Percentiles rank a stretch among this genome's conserved stretches.
These are phyloP conservation scores for Talaromyces proteolyticus DNA, from an alignment of 495 filamentous ascomycete species.

Conservation along the genomic window DNA sequence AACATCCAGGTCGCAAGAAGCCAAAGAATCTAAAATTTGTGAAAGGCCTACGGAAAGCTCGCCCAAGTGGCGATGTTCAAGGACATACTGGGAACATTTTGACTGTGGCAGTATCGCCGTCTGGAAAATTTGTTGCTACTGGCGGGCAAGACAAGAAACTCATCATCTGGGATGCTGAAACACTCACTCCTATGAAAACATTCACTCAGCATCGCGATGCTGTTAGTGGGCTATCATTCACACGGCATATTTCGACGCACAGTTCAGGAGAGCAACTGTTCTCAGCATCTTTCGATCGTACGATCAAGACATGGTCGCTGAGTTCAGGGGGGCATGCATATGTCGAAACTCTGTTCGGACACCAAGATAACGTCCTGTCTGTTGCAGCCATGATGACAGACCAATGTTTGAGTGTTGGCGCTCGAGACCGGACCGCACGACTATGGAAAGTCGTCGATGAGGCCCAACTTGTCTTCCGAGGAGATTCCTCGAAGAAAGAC, in stretches of 20 bases:
- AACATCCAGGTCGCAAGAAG: conserved; percentile 57
- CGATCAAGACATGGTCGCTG: conserved; percentile 82
- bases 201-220: conserved; percentile 91
- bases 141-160: conserved; percentile 77
- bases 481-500: conserved; percentile 53
- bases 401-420: conserved; percentile 84
- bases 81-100: conserved; percentile 75
- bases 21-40: conserved; percentile 66
- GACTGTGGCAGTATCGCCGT: conserved; percentile 76
- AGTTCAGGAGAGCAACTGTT: conserved; percentile 74
- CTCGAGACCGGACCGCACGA: conserved; percentile 85
- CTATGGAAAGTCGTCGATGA: conserved; percentile 97
- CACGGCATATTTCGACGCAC: conserved; percentile 61
- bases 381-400: conserved; percentile 79
- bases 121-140: conserved; percentile 86
- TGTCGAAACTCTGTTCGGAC: conserved; percentile 91
- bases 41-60: conserved; percentile 57
- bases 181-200: conserved; percentile 68
- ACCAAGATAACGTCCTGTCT: conserved; percentile 83
- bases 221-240: conserved; percentile 78
- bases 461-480: conserved; percentile 89
- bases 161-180: conserved; percentile 79
- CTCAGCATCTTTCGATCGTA: conserved; percentile 81
- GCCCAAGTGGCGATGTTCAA: conserved; percentile 56
- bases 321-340: conserved; percentile 58